Percentiles rank a stretch among this genome's conserved stretches.
phyloP scores from a whole-genome alignment of 768 basidiomycete genomes.

The Piloderma croceum region DNA sequence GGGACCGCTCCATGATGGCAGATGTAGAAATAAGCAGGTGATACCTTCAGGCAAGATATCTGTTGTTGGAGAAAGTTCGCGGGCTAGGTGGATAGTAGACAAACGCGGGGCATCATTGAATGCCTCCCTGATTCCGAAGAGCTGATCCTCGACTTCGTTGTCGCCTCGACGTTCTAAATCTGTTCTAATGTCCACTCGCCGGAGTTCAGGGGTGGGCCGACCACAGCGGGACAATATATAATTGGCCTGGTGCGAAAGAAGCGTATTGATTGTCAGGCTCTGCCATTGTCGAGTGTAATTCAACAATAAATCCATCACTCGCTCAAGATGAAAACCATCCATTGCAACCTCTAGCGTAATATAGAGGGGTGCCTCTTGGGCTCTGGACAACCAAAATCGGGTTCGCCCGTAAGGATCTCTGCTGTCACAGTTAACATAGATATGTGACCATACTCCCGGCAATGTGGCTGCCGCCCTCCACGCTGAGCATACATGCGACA shows the following conservation, averaged over 20 bases:
- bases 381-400: constrained; percentile 46
- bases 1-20: background rate
- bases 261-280: constrained; percentile 36
- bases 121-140: constrained; percentile 19
- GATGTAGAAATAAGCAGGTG: background rate
- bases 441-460: constrained; percentile 53
- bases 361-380: constrained; percentile 36
- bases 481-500: constrained; percentile 52
- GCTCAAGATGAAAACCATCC: constrained; percentile 24
- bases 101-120: constrained; percentile 23
- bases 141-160: constrained; percentile 16
- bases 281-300: constrained; percentile 39
- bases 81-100: background rate
- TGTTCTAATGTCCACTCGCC: constrained; percentile 25
- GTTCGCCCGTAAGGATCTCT: constrained; percentile 38
- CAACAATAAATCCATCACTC: constrained; percentile 38
- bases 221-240: constrained; percentile 34
- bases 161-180: too few species aligned
- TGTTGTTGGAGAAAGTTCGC: background rate
- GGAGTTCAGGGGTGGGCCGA: constrained; percentile 32
- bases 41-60: background rate
- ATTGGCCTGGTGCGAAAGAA: constrained; percentile 33
- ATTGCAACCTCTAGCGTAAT: constrained; percentile 37
- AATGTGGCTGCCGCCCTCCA: constrained; percentile 51
- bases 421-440: constrained; percentile 46